phyloP scores from a whole-genome alignment of 305 asterid species.

The Salvia sclarea region DNA sequence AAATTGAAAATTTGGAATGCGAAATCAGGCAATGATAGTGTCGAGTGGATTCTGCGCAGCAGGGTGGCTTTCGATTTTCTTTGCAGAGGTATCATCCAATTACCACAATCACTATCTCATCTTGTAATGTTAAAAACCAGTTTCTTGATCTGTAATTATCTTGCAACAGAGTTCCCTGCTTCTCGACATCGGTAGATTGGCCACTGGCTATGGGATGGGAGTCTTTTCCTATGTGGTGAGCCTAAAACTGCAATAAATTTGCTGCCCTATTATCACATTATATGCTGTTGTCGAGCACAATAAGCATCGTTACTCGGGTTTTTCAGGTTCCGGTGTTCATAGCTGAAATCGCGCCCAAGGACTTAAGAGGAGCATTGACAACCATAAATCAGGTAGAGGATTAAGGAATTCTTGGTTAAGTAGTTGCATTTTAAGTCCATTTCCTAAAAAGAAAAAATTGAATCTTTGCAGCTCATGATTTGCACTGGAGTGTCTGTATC shows the following conservation, averaged over 20 bases:
- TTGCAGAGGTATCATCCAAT: slow-evolving; percentile 57
- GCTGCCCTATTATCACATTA: too few relatives aligned
- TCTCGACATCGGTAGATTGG: slow-evolving; percentile 83
- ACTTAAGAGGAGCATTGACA: slow-evolving; percentile 85
- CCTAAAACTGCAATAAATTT: not conserved
- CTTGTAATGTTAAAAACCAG: not conserved
- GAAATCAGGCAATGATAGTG: slow-evolving; percentile 80
- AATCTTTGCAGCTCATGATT: slow-evolving; percentile 74
- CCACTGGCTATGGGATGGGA: slow-evolving; percentile 98
- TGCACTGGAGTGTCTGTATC: slow-evolving; percentile 81
- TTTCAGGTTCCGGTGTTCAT: slow-evolving; percentile 84
- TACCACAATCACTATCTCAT: not conserved
- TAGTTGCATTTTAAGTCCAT: not conserved
- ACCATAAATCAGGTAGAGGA: slow-evolving; percentile 74
- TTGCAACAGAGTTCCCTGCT: slow-evolving; percentile 52
- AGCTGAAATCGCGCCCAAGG: slow-evolving; percentile 91
- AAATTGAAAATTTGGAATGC: slow-evolving; percentile 23
- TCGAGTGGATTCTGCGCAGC: slow-evolving; percentile 75
- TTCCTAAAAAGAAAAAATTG: too few relatives aligned
- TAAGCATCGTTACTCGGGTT: not conserved
- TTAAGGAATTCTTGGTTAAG: not conserved
- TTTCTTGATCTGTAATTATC: slow-evolving; percentile 26
- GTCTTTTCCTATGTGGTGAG: slow-evolving; percentile 88
- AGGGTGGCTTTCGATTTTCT: slow-evolving; percentile 89
- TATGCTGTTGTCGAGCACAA: too few relatives aligned